These are phyloP conservation scores for Ophiocordyceps camponoti-floridani DNA, from an alignment of 2,329 filamentous ascomycete species.

Conservation along the genomic window DNA sequence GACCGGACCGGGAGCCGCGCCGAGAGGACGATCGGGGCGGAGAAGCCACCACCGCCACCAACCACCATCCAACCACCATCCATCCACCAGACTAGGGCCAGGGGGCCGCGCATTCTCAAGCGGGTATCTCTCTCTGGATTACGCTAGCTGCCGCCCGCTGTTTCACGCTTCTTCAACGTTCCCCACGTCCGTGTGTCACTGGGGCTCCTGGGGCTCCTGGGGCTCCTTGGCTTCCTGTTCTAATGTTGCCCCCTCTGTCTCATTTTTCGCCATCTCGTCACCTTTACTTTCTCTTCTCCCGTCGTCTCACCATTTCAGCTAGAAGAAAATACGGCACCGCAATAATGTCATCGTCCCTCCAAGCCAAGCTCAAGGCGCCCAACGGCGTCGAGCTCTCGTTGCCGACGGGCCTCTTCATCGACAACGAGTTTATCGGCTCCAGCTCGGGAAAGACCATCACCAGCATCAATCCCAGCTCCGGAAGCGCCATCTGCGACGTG, in stretches of 20 bases:
- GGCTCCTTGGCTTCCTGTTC: too few species aligned
- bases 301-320: not conserved
- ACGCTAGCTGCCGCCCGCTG: not conserved
- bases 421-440: conserved; percentile 69
- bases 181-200: too few species aligned
- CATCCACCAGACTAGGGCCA: too few species aligned
- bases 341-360: too few species aligned
- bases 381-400: conserved; percentile 52
- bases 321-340: too few species aligned
- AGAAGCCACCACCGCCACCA: too few species aligned
- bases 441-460: conserved; percentile 83
- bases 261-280: too few species aligned
- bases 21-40: not conserved
- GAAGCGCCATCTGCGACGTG: conserved; percentile 70
- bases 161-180: not conserved
- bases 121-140: not conserved
- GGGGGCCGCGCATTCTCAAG: too few species aligned
- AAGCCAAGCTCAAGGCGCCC: conserved; percentile 13
- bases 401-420: conserved; percentile 65
- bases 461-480: conserved; percentile 74
- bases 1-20: not conserved
- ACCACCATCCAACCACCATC: too few species aligned
- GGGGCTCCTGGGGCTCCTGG: too few species aligned
- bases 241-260: too few species aligned
- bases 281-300: not conserved